A percentile compares a stretch with the other conserved stretches of the same genome.
Evolutionary conservation across 2,329 filamentous ascomycete genomes (phyloP).

Genomic region (Furcasterigmium furcatum): DNA sequence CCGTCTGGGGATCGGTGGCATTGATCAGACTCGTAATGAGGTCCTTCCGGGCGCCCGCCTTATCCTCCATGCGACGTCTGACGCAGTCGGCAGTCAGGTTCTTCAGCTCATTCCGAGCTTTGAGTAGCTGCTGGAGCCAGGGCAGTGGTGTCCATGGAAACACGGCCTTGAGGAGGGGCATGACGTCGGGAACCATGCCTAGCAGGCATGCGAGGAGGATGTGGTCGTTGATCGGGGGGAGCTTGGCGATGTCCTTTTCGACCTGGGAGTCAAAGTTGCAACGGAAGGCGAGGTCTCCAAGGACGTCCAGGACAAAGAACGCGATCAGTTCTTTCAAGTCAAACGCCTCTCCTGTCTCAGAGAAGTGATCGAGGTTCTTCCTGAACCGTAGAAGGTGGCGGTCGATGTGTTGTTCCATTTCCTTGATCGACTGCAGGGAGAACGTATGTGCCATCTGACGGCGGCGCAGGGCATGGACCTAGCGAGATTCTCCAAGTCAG

Average conservation of each 20-base stretch:
- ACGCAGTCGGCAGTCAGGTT: not conserved
- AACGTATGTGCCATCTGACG: not conserved
- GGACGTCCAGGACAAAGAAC: not conserved
- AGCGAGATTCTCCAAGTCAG: too few relatives aligned
- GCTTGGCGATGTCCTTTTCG: not conserved
- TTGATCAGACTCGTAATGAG: not conserved
- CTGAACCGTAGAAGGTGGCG: not conserved
- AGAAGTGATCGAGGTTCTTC: not conserved
- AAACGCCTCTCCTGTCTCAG: not conserved
- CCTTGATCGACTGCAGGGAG: conserved; percentile 1
- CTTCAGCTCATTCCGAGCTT: not conserved
- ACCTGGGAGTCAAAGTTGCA: not conserved
- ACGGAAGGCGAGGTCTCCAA: not conserved
- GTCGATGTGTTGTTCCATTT: conserved; percentile 3
- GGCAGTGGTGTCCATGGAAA: not conserved
- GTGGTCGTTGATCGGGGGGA: not conserved
- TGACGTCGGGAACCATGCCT: not conserved
- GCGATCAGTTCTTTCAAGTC: not conserved
- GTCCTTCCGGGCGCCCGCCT: not conserved
- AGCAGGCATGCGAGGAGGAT: not conserved
- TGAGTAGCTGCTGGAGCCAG: not conserved
- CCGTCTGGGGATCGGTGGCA: not conserved
- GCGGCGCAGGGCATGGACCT: not conserved
- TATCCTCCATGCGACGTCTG: not conserved
- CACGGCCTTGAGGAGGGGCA: not conserved